phyloP scores from a whole-genome alignment of 305 asterid genomes.

The Striga hermonthica region DNA sequence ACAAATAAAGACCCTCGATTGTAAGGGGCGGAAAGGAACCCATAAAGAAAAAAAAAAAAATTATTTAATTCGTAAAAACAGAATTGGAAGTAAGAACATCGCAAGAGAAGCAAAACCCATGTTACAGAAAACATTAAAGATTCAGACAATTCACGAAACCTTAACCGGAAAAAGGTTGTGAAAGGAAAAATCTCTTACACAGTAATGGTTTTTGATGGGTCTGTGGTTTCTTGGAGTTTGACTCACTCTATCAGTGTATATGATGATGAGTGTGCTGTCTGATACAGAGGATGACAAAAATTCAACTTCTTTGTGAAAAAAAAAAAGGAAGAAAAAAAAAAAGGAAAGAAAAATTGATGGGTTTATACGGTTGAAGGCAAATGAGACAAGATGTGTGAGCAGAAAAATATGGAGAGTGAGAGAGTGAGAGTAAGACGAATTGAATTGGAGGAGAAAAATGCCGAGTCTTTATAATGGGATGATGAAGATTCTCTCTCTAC shows the following conservation, averaged over 20 bases:
- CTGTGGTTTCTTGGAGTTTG: no score
- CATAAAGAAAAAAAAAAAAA: neutral
- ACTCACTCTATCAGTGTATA: constrained; percentile 8
- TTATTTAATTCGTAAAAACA: neutral
- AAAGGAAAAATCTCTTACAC: neutral
- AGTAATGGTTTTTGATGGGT: constrained; percentile 33
- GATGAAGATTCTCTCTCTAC: constrained; percentile 30
- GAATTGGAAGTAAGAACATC: constrained; percentile 17
- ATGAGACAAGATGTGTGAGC: neutral
- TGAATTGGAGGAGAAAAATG: constrained; percentile 30
- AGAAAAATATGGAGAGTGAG: constrained; percentile 25
- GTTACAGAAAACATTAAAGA: neutral
- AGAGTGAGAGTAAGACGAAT: constrained; percentile 32
- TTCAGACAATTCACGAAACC: constrained; percentile 28
- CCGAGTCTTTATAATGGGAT: constrained; percentile 9
- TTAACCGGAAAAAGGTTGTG: neutral
- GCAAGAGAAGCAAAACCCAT: constrained; percentile 29
- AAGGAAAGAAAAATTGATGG: constrained; percentile 1
- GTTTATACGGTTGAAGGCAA: neutral
- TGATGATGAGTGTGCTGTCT: neutral
- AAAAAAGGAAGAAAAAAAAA: constrained; percentile 7
- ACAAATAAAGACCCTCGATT: no score
- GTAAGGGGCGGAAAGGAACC: no score
- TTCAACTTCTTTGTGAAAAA: constrained; percentile 6
- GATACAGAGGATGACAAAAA: no score